Conservation (phyloP, 148 eudicot genomes). For the Persicaria tinctoria region DNA sequence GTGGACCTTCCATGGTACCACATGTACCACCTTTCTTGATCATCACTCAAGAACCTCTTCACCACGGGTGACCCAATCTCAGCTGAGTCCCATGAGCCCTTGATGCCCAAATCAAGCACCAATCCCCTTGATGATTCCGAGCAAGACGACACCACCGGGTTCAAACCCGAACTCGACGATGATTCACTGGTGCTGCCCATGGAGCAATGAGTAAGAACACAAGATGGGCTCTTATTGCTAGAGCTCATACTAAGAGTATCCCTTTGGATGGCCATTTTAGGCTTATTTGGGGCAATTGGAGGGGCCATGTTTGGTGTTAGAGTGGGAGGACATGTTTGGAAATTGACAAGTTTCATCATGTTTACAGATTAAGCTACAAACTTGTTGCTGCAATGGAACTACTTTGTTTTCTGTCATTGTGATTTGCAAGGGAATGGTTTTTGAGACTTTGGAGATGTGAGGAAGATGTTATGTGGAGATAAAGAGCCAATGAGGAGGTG, state of each 20-base stretch:
- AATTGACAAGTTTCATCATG: slow-evolving; percentile 21
- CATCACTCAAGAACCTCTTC: slow-evolving; percentile 73
- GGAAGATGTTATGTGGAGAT: not conserved
- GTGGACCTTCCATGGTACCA: slow-evolving; percentile 68
- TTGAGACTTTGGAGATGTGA: not conserved
- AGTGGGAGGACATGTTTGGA: slow-evolving; percentile 16
- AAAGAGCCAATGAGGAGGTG: slow-evolving; percentile 20
- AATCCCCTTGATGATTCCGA: slow-evolving; percentile 46
- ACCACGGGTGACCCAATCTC: slow-evolving; percentile 85
- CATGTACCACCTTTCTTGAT: slow-evolving; percentile 86
- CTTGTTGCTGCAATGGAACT: not conserved
- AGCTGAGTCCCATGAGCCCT: slow-evolving; percentile 55
- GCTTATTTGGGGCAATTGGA: slow-evolving; percentile 13
- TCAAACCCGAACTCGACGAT: slow-evolving; percentile 19
- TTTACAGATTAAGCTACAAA: not conserved
- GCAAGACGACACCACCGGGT: slow-evolving; percentile 18
- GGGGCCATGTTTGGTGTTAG: slow-evolving; percentile 12
- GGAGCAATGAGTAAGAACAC: slow-evolving; percentile 37
- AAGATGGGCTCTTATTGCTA: slow-evolving; percentile 16
- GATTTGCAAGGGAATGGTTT: not conserved
- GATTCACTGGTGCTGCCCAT: not conserved
- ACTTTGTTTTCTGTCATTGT: slow-evolving; percentile 11
- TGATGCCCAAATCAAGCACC: slow-evolving; percentile 56
- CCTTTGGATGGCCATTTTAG: slow-evolving; percentile 13
- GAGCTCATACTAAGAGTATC: not conserved